These are phyloP conservation scores for Trichoderma asperellum DNA, from an alignment of 2,329 filamentous ascomycete genomes.

Conservation along the genomic window DNA sequence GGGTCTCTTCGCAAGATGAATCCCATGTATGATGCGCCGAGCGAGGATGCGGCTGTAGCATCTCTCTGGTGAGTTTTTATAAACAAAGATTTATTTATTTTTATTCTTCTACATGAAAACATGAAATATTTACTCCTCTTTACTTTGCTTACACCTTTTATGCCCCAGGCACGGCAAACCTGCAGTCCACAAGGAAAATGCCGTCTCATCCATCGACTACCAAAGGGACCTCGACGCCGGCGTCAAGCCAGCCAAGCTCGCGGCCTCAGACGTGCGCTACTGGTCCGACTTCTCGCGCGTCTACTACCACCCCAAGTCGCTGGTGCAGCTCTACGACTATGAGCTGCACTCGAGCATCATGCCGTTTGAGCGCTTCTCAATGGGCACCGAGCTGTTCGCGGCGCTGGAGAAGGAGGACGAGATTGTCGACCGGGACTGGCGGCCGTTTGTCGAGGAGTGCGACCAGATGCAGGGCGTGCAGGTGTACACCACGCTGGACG, in stretches of 20 bases:
- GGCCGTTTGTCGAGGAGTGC: slow-evolving; percentile 88
- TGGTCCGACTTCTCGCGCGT: slow-evolving; percentile 96
- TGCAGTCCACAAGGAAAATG: slow-evolving; percentile 68
- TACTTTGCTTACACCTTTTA: no score
- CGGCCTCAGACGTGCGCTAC: slow-evolving; percentile 76
- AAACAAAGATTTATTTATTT: no score
- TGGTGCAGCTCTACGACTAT: slow-evolving; percentile 85
- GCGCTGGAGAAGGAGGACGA: slow-evolving; percentile 79
- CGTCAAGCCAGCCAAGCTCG: slow-evolving; percentile 66
- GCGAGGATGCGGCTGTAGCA: slow-evolving; percentile 36
- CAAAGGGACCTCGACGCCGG: slow-evolving; percentile 79
- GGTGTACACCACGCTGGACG: slow-evolving; percentile 70
- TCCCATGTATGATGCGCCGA: slow-evolving; percentile 72
- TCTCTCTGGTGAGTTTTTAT: slow-evolving; percentile 42
- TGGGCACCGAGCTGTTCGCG: slow-evolving; percentile 76
- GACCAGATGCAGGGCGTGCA: slow-evolving; percentile 91
- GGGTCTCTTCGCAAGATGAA: slow-evolving; percentile 87
- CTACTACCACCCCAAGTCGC: slow-evolving; percentile 88
- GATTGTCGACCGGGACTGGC: slow-evolving; percentile 84
- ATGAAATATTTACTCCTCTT: no score
- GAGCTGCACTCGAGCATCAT: slow-evolving; percentile 78
- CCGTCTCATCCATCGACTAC: slow-evolving; percentile 73
- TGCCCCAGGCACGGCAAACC: slow-evolving; percentile 64
- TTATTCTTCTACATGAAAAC: no score
- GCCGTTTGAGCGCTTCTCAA: slow-evolving; percentile 90